Conservation (phyloP, 225 moss, liverwort and hornwort genomes). For the Asterella californica region DNA sequence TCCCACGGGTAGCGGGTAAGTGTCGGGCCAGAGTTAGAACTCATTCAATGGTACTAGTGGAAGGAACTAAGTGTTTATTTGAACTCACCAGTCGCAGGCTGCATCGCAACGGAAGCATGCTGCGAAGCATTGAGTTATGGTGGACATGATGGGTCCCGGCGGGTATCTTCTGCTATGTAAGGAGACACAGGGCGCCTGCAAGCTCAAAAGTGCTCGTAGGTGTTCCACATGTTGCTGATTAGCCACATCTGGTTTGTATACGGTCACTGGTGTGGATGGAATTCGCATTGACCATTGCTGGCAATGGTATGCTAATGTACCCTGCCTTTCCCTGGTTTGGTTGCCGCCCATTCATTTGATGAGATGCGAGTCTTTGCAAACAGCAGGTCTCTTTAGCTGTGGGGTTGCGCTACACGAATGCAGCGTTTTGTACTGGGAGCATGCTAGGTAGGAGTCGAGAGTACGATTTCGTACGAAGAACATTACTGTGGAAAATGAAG, state of each 20-base stretch:
- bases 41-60: neutral
- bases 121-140: constrained; percentile 40
- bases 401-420: constrained; percentile 22
- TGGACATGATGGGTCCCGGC: constrained; percentile 9
- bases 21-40: neutral
- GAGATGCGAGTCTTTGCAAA: constrained; percentile 18
- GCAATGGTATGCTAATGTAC: constrained; percentile 22
- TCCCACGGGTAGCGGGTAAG: neutral
- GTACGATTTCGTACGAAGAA: constrained; percentile 16
- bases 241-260: constrained; percentile 10
- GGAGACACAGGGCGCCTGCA: constrained; percentile 15
- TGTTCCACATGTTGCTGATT: constrained; percentile 4
- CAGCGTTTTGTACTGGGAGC: constrained; percentile 19
- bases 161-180: constrained; percentile 11
- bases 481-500: constrained; percentile 22
- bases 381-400: constrained; percentile 15
- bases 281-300: constrained; percentile 14
- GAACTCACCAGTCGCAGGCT: constrained; percentile 35
- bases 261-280: constrained; percentile 8
- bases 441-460: constrained; percentile 16
- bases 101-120: constrained; percentile 39
- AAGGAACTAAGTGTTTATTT: constrained; percentile 17
- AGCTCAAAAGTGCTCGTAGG: constrained; percentile 18
- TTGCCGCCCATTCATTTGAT: constrained; percentile 20
- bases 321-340: constrained; percentile 16